Evolutionary conservation across 73 alveolate species (phyloP).

Genomic region (Symbiodinium pilosum): DNA sequence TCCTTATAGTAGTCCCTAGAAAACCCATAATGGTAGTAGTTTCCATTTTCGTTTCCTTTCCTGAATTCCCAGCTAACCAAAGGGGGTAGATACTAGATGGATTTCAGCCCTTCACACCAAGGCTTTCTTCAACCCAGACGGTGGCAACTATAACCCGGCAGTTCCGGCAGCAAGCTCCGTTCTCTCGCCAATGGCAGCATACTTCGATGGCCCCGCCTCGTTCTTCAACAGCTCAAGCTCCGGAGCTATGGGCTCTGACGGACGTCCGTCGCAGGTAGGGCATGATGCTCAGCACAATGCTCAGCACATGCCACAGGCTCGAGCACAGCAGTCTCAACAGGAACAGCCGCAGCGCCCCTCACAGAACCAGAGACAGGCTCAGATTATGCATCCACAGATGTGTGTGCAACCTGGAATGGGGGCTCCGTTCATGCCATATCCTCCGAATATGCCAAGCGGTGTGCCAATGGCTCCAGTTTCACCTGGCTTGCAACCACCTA

Average conservation of each 20-base stretch:
- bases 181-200: conserved; percentile 16
- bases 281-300: neutral
- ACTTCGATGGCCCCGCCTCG: neutral
- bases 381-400: neutral
- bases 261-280: neutral
- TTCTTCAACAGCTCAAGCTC: conserved; percentile 9
- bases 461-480: conserved; percentile 7
- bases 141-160: conserved; percentile 14
- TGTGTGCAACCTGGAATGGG: neutral
- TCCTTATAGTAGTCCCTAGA: too few species aligned
- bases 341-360: neutral
- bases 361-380: conserved; percentile 4
- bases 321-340: neutral
- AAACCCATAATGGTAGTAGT: too few species aligned
- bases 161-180: conserved; percentile 21
- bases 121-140: neutral
- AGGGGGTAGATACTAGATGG: too few species aligned
- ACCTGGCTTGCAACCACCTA: conserved; percentile 20
- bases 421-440: conserved; percentile 10
- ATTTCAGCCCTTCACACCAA: too few species aligned
- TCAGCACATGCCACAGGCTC: neutral
- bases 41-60: neutral
- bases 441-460: neutral
- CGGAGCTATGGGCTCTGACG: conserved; percentile 3
- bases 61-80: neutral